These are phyloP conservation scores for Allium cepa DNA, from an alignment of 106 monocot genomes.

Conservation along the genomic window DNA sequence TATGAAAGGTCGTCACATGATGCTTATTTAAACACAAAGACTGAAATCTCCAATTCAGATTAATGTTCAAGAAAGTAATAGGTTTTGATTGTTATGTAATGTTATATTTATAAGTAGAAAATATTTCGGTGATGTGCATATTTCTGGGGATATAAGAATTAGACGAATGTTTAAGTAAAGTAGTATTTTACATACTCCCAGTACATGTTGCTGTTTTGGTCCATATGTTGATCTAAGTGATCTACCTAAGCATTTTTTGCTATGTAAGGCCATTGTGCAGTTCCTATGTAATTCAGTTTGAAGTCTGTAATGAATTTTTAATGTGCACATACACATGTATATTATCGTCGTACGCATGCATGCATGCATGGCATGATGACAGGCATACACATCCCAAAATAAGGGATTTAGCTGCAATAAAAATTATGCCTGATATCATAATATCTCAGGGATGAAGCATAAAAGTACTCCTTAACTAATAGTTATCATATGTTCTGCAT, in stretches of 20 bases:
- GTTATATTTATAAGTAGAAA: not conserved
- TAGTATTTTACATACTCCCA: too few relatives aligned
- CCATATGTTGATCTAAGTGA: not conserved
- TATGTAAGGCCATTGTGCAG: not conserved
- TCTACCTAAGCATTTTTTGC: too few relatives aligned
- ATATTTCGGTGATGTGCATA: not conserved
- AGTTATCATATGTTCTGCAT: too few relatives aligned
- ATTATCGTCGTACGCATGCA: too few relatives aligned
- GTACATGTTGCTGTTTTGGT: not conserved
- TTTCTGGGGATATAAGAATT: too few relatives aligned
- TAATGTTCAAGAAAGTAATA: not conserved
- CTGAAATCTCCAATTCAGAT: constrained; percentile 4
- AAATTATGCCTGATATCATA: not conserved
- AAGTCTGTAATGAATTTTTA: not conserved
- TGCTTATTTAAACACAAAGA: constrained; percentile 11
- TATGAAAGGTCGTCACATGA: constrained; percentile 14
- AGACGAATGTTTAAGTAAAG: too few relatives aligned
- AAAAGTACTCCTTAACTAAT: not conserved
- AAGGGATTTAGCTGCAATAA: too few relatives aligned
- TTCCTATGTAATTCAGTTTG: not conserved
- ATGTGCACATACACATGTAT: too few relatives aligned
- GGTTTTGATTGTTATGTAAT: not conserved
- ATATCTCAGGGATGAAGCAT: not conserved
- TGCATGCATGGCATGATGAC: too few relatives aligned
- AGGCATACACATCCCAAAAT: too few relatives aligned